Evolutionary conservation across 1,284 basidiomycete species (phyloP), one percentile per base, ranked within the genome.

Genomic region (Wallemia mellicola): DNA sequence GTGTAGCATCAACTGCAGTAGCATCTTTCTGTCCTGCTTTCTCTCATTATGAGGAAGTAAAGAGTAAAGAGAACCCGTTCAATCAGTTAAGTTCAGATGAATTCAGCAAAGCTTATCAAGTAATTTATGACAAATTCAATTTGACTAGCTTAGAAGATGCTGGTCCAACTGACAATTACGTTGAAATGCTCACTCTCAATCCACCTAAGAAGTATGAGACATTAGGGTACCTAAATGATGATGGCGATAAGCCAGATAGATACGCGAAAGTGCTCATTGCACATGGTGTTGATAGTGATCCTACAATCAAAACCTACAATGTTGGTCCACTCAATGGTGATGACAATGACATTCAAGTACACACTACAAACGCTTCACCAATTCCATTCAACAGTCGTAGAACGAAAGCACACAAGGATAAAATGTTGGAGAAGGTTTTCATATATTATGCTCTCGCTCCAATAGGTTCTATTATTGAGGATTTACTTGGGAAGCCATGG

Each of bases 91-190:
- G 14, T 11, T 15, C 38, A 48, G 38, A 48, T 11, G 38, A 48
- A n/a, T 48, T 48, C 38, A 48, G 22, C 19, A 3, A 48, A 22
- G 38, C 38, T 3, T 48, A 60, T 26, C 9, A 60, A n/a, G 56
- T 62, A 55, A 57, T 57, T 15, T 55, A 28, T n/a, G 30, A 62
- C 57, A 48, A 60, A 9, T 62, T 70, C 27, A 69, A 70, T 61
- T 59, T 70, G n/a, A 70, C 69, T 0, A 63, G 65, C 0, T 63
- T 63, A 7, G 63, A 59, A 3, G 64, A 68, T 54, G 67, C 68
- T 1, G 63, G 63, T 1, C 55, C 57, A 2, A 67, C 66, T 64
- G 68, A 69, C 60, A 71, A 70, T 61, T 60, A 59, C 25, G 68
- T 71, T 60, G 62, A 62, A 25, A 38, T 65, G 2, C 61, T 71